Evolutionary conservation across 441 rosid species (phyloP), one percentile per base, ranked within the genome.

Genomic region (Cnidoscolus chayamansa): DNA sequence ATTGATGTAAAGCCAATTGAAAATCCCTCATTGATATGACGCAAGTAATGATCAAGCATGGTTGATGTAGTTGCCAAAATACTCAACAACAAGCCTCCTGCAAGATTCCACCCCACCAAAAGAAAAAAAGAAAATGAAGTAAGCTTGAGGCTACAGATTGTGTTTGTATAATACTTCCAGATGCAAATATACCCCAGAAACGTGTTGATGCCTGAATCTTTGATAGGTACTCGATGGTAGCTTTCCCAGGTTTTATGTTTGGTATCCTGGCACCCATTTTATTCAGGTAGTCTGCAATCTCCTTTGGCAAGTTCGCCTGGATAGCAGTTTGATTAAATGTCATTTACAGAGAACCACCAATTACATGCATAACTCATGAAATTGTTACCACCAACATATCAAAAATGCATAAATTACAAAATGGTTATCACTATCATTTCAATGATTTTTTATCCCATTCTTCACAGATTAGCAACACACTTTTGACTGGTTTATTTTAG

Each of bases 251-350:
- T 82, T 94, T 94, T 74, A 92, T 72, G 75, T 89, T 89, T 48
- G 98, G 97, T 79, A 94, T 90, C 82, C 97, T 86, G 31, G 98
- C 97, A 70, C 98, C 98, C 97, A 92, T 94, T 85, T 92, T 88
- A 77, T 92, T 94, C 72, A 93, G 85, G 81, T 91, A 91, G 78
- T 91, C 98, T 4, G 98, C 85, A 66, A 93, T 93, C 80, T 93
- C 98, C 87, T 91, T 91, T 0, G 97, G 98, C 87, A 94, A 84
- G 87, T 94, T 94, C 75, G 98, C 98, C 98, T 94, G 71, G 17
- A 74, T 58, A 74, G 57, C 25, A 76, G 68, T 69, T 59, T 66
- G 63, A 57, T 69, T 73, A 73, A 32, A 74, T 51, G 30, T 61
- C 50, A 50, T 71, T 43, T 45, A 68, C 13, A 49, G 51, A 55